These are phyloP conservation scores for Skeletonema menzelii DNA, from an alignment of 108 stramenopile species.

Conservation along the genomic window DNA sequence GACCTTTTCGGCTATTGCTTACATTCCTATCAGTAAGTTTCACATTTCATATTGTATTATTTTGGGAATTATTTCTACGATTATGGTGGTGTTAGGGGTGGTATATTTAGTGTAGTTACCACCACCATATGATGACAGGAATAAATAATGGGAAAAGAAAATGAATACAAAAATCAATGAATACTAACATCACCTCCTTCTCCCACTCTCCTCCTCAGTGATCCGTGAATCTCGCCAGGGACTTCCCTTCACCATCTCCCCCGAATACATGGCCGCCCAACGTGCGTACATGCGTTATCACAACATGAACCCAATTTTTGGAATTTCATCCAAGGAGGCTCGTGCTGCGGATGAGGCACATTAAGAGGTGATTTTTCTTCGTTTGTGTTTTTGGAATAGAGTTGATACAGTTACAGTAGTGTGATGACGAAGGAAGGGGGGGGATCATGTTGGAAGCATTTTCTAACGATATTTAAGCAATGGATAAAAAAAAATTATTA, in stretches of 20 bases:
- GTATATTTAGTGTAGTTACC: neutral
- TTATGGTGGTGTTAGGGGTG: neutral
- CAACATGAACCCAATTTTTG: slow-evolving; percentile 92
- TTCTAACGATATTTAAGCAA: neutral
- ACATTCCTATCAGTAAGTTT: slow-evolving; percentile 77
- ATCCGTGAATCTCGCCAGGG: slow-evolving; percentile 42
- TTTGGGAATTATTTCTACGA: neutral
- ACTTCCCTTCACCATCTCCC: slow-evolving; percentile 78
- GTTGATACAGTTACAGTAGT: slow-evolving; percentile 1
- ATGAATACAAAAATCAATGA: neutral
- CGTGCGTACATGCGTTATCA: slow-evolving; percentile 94
- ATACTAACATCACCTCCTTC: neutral
- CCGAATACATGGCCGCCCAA: slow-evolving; percentile 82
- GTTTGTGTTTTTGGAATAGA: neutral
- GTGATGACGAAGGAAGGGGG: slow-evolving; percentile 10
- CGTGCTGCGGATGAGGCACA: slow-evolving; percentile 50
- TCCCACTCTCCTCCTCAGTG: slow-evolving; percentile 12
- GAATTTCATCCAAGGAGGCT: slow-evolving; percentile 73
- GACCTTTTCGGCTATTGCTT: slow-evolving; percentile 50
- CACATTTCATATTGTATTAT: neutral
- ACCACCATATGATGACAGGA: neutral
- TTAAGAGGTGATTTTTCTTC: slow-evolving; percentile 7
- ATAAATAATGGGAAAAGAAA: neutral
- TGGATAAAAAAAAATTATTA: slow-evolving; percentile 4
- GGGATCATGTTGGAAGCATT: slow-evolving; percentile 2